phyloP scores from a whole-genome alignment of 257 asterid genomes.

The Solanum peruvianum region DNA sequence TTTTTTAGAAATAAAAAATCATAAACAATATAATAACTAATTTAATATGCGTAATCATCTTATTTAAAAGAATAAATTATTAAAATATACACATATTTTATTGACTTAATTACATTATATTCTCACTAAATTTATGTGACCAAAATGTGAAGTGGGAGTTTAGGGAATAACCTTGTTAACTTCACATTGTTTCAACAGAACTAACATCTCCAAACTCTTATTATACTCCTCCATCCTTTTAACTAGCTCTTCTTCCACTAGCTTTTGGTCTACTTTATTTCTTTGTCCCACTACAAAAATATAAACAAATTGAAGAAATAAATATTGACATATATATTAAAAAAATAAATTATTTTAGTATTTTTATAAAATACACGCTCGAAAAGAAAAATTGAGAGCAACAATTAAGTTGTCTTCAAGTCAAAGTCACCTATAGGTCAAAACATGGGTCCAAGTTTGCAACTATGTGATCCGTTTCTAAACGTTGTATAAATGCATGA shows the following conservation, averaged over 20 bases:
- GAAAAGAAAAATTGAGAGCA: background rate
- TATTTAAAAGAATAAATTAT: background rate
- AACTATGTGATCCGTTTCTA: background rate
- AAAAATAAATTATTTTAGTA: background rate
- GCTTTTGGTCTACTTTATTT: background rate
- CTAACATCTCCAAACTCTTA: conserved; percentile 18
- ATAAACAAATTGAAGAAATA: background rate
- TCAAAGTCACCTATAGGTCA: background rate
- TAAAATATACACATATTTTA: no score
- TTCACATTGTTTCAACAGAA: conserved; percentile 19
- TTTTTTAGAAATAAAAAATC: no score
- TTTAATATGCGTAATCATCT: background rate
- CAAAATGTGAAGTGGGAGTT: background rate
- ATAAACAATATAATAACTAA: no score
- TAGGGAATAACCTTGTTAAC: conserved; percentile 23
- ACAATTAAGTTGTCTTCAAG: background rate
- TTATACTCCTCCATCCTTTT: conserved; percentile 19
- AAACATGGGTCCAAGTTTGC: background rate
- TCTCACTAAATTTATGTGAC: background rate
- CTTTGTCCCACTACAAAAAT: conserved; percentile 15
- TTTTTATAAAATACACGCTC: background rate
- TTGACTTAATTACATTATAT: no score
- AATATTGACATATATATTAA: background rate
- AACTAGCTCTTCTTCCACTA: conserved; percentile 21
- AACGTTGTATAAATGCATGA: background rate